These are phyloP conservation scores for Gymnopilus dilepis DNA, from an alignment of 768 basidiomycete species.

Conservation along the genomic window DNA sequence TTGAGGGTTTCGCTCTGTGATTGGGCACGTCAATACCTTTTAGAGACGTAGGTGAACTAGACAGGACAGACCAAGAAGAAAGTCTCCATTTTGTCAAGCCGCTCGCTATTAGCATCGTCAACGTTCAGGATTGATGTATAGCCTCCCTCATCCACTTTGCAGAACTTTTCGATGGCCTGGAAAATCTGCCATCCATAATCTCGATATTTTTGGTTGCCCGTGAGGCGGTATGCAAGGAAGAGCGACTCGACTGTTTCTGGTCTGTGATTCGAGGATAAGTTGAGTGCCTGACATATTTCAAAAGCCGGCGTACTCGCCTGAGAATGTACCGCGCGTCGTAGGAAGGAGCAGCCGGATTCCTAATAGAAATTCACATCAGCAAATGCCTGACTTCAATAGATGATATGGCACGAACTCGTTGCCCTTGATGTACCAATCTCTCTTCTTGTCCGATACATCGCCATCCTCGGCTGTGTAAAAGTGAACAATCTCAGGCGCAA, in stretches of 20 bases:
- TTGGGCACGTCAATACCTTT: neutral
- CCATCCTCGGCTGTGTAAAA: slow-evolving; percentile 68
- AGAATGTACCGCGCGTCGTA: slow-evolving; percentile 95
- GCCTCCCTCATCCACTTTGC: slow-evolving; percentile 77
- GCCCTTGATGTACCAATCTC: slow-evolving; percentile 93
- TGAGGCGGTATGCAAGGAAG: slow-evolving; percentile 89
- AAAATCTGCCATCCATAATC: slow-evolving; percentile 91
- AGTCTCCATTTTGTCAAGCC: slow-evolving; percentile 95
- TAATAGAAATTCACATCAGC: slow-evolving; percentile 6
- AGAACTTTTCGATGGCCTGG: slow-evolving; percentile 86
- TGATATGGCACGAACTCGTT: slow-evolving; percentile 47
- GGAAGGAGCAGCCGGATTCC: slow-evolving; percentile 42
- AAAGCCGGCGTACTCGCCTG: slow-evolving; percentile 46
- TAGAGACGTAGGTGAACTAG: neutral
- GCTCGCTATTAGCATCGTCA: slow-evolving; percentile 66
- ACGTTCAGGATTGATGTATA: slow-evolving; percentile 89
- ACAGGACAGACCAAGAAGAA: slow-evolving; percentile 76
- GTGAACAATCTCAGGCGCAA: slow-evolving; percentile 88
- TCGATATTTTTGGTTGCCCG: slow-evolving; percentile 83
- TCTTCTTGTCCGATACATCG: slow-evolving; percentile 44
- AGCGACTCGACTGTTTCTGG: slow-evolving; percentile 95
- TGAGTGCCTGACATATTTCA: neutral
- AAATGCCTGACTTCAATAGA: neutral
- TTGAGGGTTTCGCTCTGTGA: slow-evolving; percentile 89
- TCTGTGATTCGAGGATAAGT: slow-evolving; percentile 37